Evolutionary conservation across 768 basidiomycete species (phyloP).

Genomic region (Hydnum rufescens): DNA sequence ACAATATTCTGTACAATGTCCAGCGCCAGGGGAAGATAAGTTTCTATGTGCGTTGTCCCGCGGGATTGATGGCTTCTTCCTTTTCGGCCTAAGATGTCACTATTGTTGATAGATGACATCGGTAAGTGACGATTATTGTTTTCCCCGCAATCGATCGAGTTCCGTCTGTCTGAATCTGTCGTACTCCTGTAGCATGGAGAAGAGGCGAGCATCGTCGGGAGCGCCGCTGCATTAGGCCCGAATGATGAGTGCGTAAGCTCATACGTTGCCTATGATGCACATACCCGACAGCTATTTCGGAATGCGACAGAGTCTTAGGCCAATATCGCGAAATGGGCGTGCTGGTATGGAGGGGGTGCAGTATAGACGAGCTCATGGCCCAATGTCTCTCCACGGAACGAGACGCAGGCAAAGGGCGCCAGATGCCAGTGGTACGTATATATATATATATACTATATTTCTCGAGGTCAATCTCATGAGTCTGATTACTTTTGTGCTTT

Average conservation of each 20-base stretch:
- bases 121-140: not conserved
- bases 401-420: constrained; percentile 68
- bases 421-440: constrained; percentile 72
- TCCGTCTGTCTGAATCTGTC: constrained; percentile 2
- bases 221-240: constrained; percentile 61
- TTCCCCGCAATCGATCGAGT: not conserved
- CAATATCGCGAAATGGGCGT: constrained; percentile 93
- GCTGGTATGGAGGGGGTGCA: constrained; percentile 71
- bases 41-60: constrained; percentile 45
- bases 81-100: constrained; percentile 13
- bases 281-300: not conserved
- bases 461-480: not conserved
- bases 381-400: constrained; percentile 81
- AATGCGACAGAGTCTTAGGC: constrained; percentile 46
- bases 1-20: constrained; percentile 77
- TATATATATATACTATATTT: constrained; percentile 5
- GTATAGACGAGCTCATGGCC: constrained; percentile 62
- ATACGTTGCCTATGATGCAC: not conserved
- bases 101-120: constrained; percentile 2
- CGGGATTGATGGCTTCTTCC: constrained; percentile 12
- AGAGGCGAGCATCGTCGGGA: constrained; percentile 77
- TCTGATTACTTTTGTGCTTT: not conserved
- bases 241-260: constrained; percentile 58
- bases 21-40: constrained; percentile 89
- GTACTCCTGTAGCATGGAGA: constrained; percentile 46